A percentile compares a stretch with the other conserved stretches of the same genome.
Evolutionary conservation across 2,329 filamentous ascomycete genomes (phyloP).

Genomic region (Fusarium palustre): DNA sequence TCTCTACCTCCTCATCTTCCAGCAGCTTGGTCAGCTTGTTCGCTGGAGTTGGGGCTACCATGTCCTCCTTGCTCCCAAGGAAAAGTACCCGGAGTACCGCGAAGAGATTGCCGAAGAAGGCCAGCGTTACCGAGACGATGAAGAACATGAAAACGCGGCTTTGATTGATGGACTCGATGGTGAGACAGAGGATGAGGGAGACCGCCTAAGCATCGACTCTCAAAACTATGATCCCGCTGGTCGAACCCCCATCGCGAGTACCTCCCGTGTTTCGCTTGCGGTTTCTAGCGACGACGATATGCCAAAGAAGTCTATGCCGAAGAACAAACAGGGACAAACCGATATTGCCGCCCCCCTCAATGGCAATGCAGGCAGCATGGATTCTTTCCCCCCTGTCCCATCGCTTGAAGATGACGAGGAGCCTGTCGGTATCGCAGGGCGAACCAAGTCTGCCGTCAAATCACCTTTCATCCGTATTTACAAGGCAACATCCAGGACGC

Average conservation of each 20-base stretch:
- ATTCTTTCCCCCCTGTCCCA: slow-evolving; percentile 70
- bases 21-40: slow-evolving; percentile 94
- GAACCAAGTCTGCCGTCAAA: slow-evolving; percentile 51
- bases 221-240: slow-evolving; percentile 66
- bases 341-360: slow-evolving; percentile 46
- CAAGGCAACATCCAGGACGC: slow-evolving; percentile 42
- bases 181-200: slow-evolving; percentile 55
- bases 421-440: slow-evolving; percentile 54
- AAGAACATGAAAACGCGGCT: slow-evolving; percentile 52
- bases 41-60: slow-evolving; percentile 99
- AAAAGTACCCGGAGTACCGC: slow-evolving; percentile 75
- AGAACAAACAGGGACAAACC: slow-evolving; percentile 43
- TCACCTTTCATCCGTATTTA: slow-evolving; percentile 41
- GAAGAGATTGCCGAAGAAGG: slow-evolving; percentile 67
- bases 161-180: slow-evolving; percentile 56
- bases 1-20: slow-evolving; percentile 94
- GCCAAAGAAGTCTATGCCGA: slow-evolving; percentile 50
- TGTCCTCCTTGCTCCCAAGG: slow-evolving; percentile 87
- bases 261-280: slow-evolving; percentile 62
- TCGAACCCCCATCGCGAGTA: slow-evolving; percentile 64
- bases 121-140: slow-evolving; percentile 66
- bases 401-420: slow-evolving; percentile 56
- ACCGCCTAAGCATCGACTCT: slow-evolving; percentile 56
- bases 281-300: slow-evolving; percentile 62
- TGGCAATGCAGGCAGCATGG: slow-evolving; percentile 63